These are phyloP conservation scores for Neurospora sp. DNA, from an alignment of 2,329 filamentous ascomycete genomes.

Conservation along the genomic window DNA sequence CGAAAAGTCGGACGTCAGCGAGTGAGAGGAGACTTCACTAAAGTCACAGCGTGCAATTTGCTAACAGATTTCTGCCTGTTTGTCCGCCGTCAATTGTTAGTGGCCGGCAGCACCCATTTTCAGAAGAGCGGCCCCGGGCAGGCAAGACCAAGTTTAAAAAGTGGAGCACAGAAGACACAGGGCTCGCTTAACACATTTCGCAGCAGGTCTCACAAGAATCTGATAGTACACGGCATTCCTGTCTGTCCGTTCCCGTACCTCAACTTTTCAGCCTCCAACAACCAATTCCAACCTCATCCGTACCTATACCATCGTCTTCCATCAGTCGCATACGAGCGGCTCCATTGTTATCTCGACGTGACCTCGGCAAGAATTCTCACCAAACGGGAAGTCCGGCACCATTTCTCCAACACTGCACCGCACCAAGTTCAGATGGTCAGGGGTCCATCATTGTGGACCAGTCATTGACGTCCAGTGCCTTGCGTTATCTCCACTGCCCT, in stretches of 20 bases:
- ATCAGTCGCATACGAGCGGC: not conserved
- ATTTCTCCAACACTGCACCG: not conserved
- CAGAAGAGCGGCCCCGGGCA: not conserved
- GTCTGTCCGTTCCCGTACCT: not conserved
- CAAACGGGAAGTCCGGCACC: not conserved
- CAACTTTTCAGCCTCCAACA: not conserved
- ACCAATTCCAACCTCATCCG: not conserved
- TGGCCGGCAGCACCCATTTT: not conserved
- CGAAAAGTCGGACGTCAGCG: not conserved
- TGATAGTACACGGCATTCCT: not conserved
- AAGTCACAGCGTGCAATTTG: not conserved
- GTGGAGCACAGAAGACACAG: not conserved
- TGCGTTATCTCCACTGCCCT: not conserved
- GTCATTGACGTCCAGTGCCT: not conserved
- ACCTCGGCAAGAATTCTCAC: not conserved
- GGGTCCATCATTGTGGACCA: not conserved
- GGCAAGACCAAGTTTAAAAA: not conserved
- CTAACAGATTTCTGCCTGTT: not conserved
- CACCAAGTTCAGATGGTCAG: not conserved
- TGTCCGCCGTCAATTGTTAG: not conserved
- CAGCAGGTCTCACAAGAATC: not conserved
- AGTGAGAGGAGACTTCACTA: not conserved
- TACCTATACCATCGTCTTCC: not conserved
- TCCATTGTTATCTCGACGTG: not conserved
- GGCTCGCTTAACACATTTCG: not conserved